phyloP scores from a whole-genome alignment of 1,284 basidiomycete genomes.

The Leccinum pachyderme region DNA sequence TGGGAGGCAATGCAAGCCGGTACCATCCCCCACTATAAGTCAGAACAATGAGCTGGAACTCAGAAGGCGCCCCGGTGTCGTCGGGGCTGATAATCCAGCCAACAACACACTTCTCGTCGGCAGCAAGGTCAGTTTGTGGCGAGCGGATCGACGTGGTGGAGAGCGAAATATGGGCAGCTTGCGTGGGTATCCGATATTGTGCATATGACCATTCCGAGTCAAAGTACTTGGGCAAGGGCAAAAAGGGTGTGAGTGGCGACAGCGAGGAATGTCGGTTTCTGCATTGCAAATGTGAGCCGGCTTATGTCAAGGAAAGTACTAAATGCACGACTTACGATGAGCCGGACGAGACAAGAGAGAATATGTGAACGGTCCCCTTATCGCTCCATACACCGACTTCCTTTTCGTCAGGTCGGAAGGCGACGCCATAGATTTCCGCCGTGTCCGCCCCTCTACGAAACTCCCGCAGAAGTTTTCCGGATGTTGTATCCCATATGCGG shows the following conservation, averaged over 20 bases:
- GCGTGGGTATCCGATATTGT: slow-evolving; percentile 85
- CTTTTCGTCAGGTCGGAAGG: slow-evolving; percentile 73
- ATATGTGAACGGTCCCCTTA: slow-evolving; percentile 94
- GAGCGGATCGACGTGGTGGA: slow-evolving; percentile 57
- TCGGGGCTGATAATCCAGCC: slow-evolving; percentile 71
- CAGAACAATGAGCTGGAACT: slow-evolving; percentile 80
- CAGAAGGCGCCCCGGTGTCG: slow-evolving; percentile 34
- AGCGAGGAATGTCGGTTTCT: slow-evolving; percentile 82
- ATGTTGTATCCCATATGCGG: slow-evolving; percentile 81
- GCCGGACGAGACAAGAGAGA: slow-evolving; percentile 67
- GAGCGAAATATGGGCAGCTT: slow-evolving; percentile 76
- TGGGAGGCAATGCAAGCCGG: slow-evolving; percentile 69
- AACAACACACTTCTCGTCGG: slow-evolving; percentile 83
- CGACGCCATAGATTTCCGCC: slow-evolving; percentile 89
- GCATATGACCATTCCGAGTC: slow-evolving; percentile 92
- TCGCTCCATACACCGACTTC: slow-evolving; percentile 92
- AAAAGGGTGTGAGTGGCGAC: slow-evolving; percentile 70
- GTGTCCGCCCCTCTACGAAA: slow-evolving; percentile 86
- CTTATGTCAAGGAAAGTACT: slow-evolving; percentile 1
- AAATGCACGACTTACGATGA: slow-evolving; percentile 51
- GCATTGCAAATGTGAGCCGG: slow-evolving; percentile 13
- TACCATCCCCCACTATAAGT: slow-evolving; percentile 95
- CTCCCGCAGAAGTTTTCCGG: slow-evolving; percentile 78
- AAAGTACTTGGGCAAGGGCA: slow-evolving; percentile 90
- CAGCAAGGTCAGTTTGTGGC: slow-evolving; percentile 60